These are phyloP conservation scores for Plasmopara muralis DNA, from an alignment of 352 stramenopile species.

Conservation along the genomic window DNA sequence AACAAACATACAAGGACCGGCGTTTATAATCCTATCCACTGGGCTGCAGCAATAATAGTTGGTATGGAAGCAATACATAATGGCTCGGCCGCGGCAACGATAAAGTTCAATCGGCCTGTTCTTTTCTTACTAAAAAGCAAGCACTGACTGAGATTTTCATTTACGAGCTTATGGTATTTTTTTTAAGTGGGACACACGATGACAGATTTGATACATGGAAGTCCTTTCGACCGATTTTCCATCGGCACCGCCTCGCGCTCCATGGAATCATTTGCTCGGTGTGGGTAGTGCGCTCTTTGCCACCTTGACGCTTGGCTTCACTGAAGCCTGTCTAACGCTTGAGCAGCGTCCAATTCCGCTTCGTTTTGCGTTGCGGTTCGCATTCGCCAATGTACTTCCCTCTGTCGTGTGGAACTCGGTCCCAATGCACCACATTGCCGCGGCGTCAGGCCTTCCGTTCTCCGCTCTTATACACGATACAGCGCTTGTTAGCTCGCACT, in stretches of 20 bases:
- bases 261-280: slow-evolving; percentile 3
- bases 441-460: slow-evolving; percentile 25
- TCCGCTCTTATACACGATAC: slow-evolving; percentile 25
- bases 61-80: too few species aligned
- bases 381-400: slow-evolving; percentile 48
- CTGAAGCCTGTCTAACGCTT: slow-evolving; percentile 54
- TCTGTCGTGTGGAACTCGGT: slow-evolving; percentile 59
- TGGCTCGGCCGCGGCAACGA: too few species aligned
- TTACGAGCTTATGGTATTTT: too few species aligned
- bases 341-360: slow-evolving; percentile 57
- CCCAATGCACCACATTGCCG: slow-evolving; percentile 37
- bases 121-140: too few species aligned
- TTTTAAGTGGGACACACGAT: too few species aligned
- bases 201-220: neutral
- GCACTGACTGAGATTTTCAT: too few species aligned
- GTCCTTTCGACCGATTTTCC: slow-evolving; percentile 13
- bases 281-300: slow-evolving; percentile 16
- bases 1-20: too few species aligned
- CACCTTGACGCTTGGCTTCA: slow-evolving; percentile 51
- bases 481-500: slow-evolving; percentile 1
- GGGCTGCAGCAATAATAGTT: too few species aligned
- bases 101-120: too few species aligned
- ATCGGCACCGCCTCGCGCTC: neutral
- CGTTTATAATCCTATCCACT: too few species aligned
- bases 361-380: slow-evolving; percentile 53